A percentile compares a stretch with the other conserved stretches of the same genome.
Evolutionary conservation across 2,329 filamentous ascomycete species (phyloP).

Genomic region (Davidsoniella neocaledoniae): DNA sequence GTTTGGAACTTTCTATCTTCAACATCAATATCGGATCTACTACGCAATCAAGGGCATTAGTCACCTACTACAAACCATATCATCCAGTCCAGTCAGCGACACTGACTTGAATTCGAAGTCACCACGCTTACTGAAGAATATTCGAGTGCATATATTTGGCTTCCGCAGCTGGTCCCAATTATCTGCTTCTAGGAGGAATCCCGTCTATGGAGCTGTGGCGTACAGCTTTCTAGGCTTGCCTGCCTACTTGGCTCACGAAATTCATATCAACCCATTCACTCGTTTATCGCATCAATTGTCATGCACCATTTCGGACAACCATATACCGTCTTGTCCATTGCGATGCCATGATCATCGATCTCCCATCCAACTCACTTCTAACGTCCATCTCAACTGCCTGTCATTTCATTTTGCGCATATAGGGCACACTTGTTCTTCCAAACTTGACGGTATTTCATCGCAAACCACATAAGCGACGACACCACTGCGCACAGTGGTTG

Average conservation of each 20-base stretch:
- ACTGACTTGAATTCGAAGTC: background rate
- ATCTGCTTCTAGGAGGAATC: too few species aligned
- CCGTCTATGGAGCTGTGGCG: slow-evolving; percentile 18
- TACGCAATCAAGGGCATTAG: slow-evolving; percentile 4
- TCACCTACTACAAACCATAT: background rate
- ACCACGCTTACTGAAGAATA: background rate
- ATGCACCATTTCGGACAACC: background rate
- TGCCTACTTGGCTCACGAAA: slow-evolving; percentile 24
- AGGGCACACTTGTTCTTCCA: too few species aligned
- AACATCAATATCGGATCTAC: background rate
- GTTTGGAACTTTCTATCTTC: slow-evolving; percentile 6
- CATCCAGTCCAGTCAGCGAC: background rate
- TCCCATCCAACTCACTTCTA: too few species aligned
- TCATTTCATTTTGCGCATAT: too few species aligned
- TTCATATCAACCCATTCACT: background rate
- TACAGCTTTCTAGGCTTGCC: slow-evolving; percentile 31
- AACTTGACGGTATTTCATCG: too few species aligned
- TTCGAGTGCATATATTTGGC: background rate
- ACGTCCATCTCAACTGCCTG: too few species aligned
- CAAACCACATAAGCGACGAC: too few species aligned
- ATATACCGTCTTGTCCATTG: background rate
- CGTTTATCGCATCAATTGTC: slow-evolving; percentile 6
- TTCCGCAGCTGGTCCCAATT: too few species aligned
- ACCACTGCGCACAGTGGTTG: too few species aligned
- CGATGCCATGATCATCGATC: too few species aligned